phyloP scores from a whole-genome alignment of 2,329 filamentous ascomycete genomes.

The Claviceps sp. region DNA sequence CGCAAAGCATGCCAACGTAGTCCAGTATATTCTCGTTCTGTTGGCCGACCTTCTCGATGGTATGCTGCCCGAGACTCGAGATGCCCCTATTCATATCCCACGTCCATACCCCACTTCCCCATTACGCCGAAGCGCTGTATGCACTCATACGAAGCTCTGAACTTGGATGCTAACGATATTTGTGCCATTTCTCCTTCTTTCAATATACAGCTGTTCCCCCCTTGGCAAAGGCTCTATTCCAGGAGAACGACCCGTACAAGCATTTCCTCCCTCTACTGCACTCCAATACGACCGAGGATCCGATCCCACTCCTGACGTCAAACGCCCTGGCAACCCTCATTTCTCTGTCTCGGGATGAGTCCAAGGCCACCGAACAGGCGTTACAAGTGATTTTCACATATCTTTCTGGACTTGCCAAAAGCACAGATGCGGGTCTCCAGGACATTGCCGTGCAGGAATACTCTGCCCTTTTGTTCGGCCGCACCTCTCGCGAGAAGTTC shows the following conservation, averaged over 20 bases:
- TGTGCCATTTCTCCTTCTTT: neutral
- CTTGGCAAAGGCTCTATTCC: constrained; percentile 63
- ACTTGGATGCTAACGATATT: neutral
- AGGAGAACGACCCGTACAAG: constrained; percentile 65
- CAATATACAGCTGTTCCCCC: constrained; percentile 54
- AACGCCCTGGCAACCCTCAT: constrained; percentile 75
- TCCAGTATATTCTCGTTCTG: constrained; percentile 89
- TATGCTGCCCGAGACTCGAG: constrained; percentile 27
- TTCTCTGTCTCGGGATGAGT: constrained; percentile 49
- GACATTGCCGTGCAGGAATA: constrained; percentile 92
- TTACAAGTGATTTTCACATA: constrained; percentile 77
- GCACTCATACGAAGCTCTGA: neutral
- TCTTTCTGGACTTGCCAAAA: constrained; percentile 70
- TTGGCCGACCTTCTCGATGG: constrained; percentile 77
- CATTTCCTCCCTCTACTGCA: constrained; percentile 78
- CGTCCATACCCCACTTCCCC: neutral
- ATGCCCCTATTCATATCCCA: neutral
- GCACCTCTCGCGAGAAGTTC: constrained; percentile 64
- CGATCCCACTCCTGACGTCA: constrained; percentile 79
- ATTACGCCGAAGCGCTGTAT: too few species aligned
- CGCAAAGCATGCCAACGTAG: constrained; percentile 73
- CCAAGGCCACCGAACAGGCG: constrained; percentile 56
- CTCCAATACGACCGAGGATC: constrained; percentile 59
- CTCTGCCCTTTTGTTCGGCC: constrained; percentile 68
- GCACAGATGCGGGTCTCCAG: constrained; percentile 76